Evolutionary conservation across 2,329 filamentous ascomycete species (phyloP), one percentile per base, ranked within the genome.

Genomic region (Aureobasidium sp.): DNA sequence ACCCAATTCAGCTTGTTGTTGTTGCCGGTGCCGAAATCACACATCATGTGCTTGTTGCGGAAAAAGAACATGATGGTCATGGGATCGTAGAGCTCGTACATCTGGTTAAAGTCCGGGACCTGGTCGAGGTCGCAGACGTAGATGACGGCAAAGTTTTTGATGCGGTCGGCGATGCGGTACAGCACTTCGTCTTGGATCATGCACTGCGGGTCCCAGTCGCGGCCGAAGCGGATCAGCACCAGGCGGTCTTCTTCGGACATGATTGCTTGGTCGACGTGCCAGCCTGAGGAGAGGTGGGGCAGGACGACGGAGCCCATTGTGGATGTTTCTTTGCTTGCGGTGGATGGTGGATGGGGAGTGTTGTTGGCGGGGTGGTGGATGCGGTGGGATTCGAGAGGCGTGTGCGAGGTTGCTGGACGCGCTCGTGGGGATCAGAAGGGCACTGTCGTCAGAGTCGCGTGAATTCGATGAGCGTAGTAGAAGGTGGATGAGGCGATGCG

Each of bases 1-100:
- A 95, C 88, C 85, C 89, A 95, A 68, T 96, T 96, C 61, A 96
- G 77, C 71, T 97, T 97, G 70, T 98, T 98, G 71, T 98, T 98
- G 74, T 98, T 95, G 60, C 93, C 93, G 1, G 93, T 98, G 41
- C 91, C 91, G 62, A 96, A 90, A 80, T 97, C 91, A 69, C 87
- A 89, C 87, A 94, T 95, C 83, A 97, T 97, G 72, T 96, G 90
- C 70, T 98, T 98, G 70, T 98, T 98, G 57, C 91, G 83, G 76
- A 90, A 95, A 78, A 95, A 95, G 76, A 88, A 95, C 87, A 96
- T 96, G 70, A 97, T 84, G 3, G 93, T 95, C 73, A 90, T 88
- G 0, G 90, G 84, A 67, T 98, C 88, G 75, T 93, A 71, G 40
- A 70, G 63, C 63, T 77, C 83, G 76, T 96, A 96, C 91, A 97